Conservation (phyloP, 495 filamentous ascomycete species). For the Glarea lozoyensis region DNA sequence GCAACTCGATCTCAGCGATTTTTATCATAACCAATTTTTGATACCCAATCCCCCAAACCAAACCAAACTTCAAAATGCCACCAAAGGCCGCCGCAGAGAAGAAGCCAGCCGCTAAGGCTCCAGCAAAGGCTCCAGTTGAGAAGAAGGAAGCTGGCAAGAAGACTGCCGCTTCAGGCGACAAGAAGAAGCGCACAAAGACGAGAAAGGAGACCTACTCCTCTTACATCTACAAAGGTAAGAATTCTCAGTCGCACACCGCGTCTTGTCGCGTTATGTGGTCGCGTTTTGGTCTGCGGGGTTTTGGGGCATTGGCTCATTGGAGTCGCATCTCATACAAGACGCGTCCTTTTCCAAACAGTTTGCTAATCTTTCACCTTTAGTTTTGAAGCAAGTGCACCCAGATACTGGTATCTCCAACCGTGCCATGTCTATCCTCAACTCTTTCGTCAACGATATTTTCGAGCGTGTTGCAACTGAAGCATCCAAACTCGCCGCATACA, state of each 20-base stretch:
- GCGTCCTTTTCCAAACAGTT: slow-evolving; percentile 14
- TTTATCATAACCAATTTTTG: slow-evolving; percentile 8
- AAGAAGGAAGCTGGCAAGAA: slow-evolving; percentile 99
- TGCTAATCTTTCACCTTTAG: slow-evolving; percentile 38
- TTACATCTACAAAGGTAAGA: slow-evolving; percentile 99
- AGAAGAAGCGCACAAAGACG: slow-evolving; percentile 99
- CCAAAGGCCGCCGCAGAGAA: slow-evolving; percentile 94
- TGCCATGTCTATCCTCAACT: slow-evolving; percentile 99
- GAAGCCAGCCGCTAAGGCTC: slow-evolving; percentile 96
- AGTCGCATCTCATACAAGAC: slow-evolving; percentile 7
- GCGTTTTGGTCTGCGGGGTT: slow-evolving; percentile 9
- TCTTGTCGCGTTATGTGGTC: slow-evolving; percentile 4
- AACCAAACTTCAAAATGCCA: slow-evolving; percentile 83
- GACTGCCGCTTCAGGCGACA: slow-evolving; percentile 89
- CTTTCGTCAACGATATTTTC: slow-evolving; percentile 99
- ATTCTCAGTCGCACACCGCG: slow-evolving; percentile 11
- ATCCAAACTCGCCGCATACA: slow-evolving; percentile 98
- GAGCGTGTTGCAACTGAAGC: slow-evolving; percentile 98
- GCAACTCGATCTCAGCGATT: neutral
- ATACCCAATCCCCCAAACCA: too few species aligned
- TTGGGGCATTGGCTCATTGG: slow-evolving; percentile 1
- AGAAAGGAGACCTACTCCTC: slow-evolving; percentile 99
- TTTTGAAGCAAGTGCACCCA: slow-evolving; percentile 99
- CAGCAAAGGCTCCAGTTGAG: slow-evolving; percentile 79
- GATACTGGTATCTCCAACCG: slow-evolving; percentile 99